Conservation (phyloP, 2,329 filamentous ascomycete species). For the Myriangium duriaei region DNA sequence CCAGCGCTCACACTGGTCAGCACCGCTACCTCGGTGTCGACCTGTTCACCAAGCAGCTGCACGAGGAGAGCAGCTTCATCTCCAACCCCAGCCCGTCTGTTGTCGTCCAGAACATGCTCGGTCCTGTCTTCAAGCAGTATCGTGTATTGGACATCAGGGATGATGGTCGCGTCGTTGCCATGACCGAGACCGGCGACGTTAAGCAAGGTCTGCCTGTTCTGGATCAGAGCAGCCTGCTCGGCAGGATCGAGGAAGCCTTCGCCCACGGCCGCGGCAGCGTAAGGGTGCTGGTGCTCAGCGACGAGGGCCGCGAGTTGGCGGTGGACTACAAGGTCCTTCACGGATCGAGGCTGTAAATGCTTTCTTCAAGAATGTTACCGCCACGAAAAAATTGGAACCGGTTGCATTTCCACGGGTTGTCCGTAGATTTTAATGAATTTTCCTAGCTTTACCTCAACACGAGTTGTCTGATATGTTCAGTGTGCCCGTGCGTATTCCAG, state of each 20-base stretch:
- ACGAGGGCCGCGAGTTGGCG: constrained; percentile 83
- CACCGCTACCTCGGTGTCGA: constrained; percentile 99
- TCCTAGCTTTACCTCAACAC: neutral
- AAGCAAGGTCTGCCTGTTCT: constrained; percentile 90
- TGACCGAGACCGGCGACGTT: constrained; percentile 98
- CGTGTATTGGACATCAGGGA: constrained; percentile 95
- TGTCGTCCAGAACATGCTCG: constrained; percentile 98
- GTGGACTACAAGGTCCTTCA: constrained; percentile 99
- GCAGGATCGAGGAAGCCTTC: constrained; percentile 71
- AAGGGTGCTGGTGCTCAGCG: constrained; percentile 89
- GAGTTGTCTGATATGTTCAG: neutral
- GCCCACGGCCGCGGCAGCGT: constrained; percentile 86
- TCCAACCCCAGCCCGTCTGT: constrained; percentile 94
- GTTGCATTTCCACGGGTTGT: too few species aligned
- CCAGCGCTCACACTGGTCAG: constrained; percentile 93
- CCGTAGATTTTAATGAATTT: neutral
- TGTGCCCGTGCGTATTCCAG: constrained; percentile 5
- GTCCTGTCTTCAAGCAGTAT: constrained; percentile 99
- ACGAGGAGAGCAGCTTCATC: constrained; percentile 97
- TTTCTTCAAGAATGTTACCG: too few species aligned
- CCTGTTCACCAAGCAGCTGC: constrained; percentile 98
- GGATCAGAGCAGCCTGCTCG: constrained; percentile 83
- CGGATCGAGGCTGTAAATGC: constrained; percentile 48
- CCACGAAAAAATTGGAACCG: too few species aligned
- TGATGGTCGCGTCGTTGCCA: constrained; percentile 70